Percentiles rank a stretch among this genome's conserved stretches.
Evolutionary conservation across 1,139 yeast species (phyloP).

Genomic region (Kurtzmaniella quercitrusa): DNA sequence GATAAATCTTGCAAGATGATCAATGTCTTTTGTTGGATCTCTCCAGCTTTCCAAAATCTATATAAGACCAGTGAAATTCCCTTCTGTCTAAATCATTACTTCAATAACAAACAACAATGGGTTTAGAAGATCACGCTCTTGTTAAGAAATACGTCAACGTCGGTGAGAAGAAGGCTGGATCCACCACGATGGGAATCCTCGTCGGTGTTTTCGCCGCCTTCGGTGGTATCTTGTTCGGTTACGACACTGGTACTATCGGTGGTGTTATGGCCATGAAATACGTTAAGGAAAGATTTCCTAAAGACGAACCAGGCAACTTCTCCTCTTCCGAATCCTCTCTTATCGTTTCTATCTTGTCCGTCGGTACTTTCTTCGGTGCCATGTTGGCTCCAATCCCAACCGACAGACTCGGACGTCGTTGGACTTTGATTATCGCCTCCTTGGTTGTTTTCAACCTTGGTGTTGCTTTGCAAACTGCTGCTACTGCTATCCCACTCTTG

Average conservation of each 20-base stretch:
- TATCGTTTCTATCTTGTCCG: conserved; percentile 63
- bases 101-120: conserved; percentile 18
- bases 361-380: conserved; percentile 72
- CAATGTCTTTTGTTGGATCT: not conserved
- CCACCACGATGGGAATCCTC: conserved; percentile 44
- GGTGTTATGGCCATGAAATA: conserved; percentile 73
- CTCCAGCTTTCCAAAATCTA: not conserved
- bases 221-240: conserved; percentile 69
- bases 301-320: conserved; percentile 31
- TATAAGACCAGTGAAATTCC: not conserved
- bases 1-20: not conserved
- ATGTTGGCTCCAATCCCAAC: conserved; percentile 51
- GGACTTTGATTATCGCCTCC: conserved; percentile 47
- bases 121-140: conserved; percentile 32
- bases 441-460: conserved; percentile 56
- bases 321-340: conserved; percentile 58
- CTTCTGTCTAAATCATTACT: not conserved
- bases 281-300: conserved; percentile 49
- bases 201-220: conserved; percentile 52
- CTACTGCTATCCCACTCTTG: conserved; percentile 35
- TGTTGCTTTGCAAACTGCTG: conserved; percentile 55
- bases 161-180: conserved; percentile 46
- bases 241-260: conserved; percentile 77
- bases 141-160: conserved; percentile 29
- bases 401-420: conserved; percentile 59